A percentile compares a stretch with the other conserved stretches of the same genome.
phyloP scores from a whole-genome alignment of 169 alveolate genomes.

The Plasmodium coatneyi region DNA sequence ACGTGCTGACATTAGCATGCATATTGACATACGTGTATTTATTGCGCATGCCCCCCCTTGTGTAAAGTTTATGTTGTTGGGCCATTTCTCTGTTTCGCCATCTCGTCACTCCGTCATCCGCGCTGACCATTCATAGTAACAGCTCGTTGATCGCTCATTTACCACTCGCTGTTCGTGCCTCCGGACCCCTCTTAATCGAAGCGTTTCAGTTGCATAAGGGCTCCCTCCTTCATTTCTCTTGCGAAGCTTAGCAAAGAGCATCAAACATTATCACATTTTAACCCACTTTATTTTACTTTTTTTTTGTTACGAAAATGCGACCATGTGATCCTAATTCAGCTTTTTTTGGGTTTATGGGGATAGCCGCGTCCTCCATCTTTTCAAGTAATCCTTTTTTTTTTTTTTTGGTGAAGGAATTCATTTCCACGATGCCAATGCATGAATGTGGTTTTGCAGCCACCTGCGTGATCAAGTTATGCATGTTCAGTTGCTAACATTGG shows the following conservation, averaged over 20 bases:
- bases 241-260: background rate
- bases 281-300: slow-evolving; percentile 20
- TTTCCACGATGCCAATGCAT: background rate
- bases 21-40: slow-evolving; percentile 5
- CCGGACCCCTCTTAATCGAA: background rate
- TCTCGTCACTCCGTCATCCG: background rate
- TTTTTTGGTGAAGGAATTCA: background rate
- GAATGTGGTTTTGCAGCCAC: background rate
- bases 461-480: background rate
- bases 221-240: background rate
- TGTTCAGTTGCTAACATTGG: background rate
- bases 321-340: slow-evolving; percentile 93
- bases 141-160: background rate
- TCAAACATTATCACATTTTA: background rate
- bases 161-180: background rate
- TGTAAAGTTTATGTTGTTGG: background rate
- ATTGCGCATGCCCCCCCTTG: background rate
- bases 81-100: background rate
- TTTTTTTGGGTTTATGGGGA: slow-evolving; percentile 99
- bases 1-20: slow-evolving; percentile 3
- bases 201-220: background rate
- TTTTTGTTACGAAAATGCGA: slow-evolving; percentile 68
- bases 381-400: slow-evolving; percentile 87
- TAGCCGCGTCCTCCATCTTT: slow-evolving; percentile 97
- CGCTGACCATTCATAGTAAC: background rate